Conservation (phyloP, 345 rosid species). For the Geranium brycei region DNA sequence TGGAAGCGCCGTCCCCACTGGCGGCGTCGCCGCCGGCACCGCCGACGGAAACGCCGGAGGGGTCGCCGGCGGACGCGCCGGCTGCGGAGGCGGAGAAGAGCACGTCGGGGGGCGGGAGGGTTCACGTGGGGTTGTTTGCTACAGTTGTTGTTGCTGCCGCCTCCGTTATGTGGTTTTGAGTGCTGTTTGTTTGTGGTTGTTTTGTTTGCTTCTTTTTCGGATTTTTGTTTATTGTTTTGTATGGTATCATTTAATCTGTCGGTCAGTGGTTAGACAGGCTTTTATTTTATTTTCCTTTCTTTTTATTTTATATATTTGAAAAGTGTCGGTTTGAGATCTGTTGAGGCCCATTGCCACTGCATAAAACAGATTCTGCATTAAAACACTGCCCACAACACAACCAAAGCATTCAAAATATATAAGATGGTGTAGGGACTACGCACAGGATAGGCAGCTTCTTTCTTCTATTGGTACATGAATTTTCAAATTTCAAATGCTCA, state of each 20-base stretch:
- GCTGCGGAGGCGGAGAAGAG: constrained; percentile 30
- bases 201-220: neutral
- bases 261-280: neutral
- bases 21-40: constrained; percentile 87
- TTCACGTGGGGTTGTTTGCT: constrained; percentile 26
- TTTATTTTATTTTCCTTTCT: neutral
- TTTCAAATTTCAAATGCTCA: no score
- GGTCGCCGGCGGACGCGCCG: constrained; percentile 54
- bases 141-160: constrained; percentile 21
- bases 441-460: no score
- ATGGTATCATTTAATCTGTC: neutral
- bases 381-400: no score
- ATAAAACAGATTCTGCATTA: no score
- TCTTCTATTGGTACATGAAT: no score
- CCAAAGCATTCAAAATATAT: no score
- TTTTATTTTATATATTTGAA: neutral
- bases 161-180: constrained; percentile 27
- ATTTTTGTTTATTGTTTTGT: neutral
- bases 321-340: neutral
- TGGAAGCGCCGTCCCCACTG: constrained; percentile 48
- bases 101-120: constrained; percentile 30
- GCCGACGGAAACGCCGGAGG: constrained; percentile 42
- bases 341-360: no score
- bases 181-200: constrained; percentile 17
- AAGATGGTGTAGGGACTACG: no score